phyloP scores from a whole-genome alignment of 2,329 filamentous ascomycete genomes.

The Fusarium gaditjirri region DNA sequence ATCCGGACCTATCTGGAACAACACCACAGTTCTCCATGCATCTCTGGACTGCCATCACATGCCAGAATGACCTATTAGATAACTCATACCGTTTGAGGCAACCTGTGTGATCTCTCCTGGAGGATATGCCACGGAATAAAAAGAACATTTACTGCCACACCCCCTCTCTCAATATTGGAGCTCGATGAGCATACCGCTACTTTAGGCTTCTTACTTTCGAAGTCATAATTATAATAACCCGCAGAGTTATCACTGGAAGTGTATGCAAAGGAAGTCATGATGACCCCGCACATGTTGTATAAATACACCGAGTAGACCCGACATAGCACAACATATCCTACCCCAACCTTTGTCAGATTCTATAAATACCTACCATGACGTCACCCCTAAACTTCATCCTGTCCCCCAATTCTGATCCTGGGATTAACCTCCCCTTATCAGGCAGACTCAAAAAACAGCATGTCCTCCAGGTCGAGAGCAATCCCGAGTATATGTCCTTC shows the following conservation, averaged over 20 bases:
- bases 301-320: neutral
- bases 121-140: too few species aligned
- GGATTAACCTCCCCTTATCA: neutral
- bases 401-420: too few species aligned
- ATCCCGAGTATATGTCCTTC: rapidly evolving
- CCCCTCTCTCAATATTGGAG: neutral
- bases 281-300: neutral
- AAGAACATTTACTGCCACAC: rapidly evolving
- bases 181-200: rapidly evolving
- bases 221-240: too few species aligned
- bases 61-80: neutral
- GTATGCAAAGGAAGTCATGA: too few species aligned
- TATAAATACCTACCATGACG: neutral
- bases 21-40: too few species aligned
- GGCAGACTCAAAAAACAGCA: neutral
- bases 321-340: rapidly evolving
- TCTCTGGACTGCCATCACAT: neutral
- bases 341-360: neutral
- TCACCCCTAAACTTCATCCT: rapidly evolving
- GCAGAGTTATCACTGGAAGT: too few species aligned
- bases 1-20: rapidly evolving
- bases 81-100: rapidly evolving
- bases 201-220: too few species aligned
- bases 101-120: rapidly evolving
- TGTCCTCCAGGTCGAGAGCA: neutral